A percentile compares a stretch with the other conserved stretches of the same genome.
Evolutionary conservation across 352 stramenopile genomes (phyloP).

Genomic region (Pythium diclinum): DNA sequence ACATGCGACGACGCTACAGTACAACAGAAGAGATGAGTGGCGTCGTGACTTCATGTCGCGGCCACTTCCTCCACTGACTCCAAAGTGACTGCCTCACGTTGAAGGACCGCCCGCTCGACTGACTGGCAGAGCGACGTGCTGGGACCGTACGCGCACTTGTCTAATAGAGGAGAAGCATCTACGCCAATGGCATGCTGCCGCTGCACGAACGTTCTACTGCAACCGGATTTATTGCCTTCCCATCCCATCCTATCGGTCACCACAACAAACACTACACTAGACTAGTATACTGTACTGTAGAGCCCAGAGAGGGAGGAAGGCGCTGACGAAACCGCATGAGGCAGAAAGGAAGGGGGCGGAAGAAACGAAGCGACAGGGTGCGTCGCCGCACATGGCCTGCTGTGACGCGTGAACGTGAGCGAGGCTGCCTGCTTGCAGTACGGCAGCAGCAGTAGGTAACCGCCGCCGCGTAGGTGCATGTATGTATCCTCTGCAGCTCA

Average conservation of each 20-base stretch:
- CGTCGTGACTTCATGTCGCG: background rate
- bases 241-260: background rate
- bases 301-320: background rate
- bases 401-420: background rate
- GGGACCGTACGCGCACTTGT: background rate
- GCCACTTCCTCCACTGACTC: background rate
- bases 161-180: background rate
- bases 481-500: background rate
- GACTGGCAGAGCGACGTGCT: background rate
- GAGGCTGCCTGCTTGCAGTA: background rate
- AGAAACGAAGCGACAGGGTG: background rate
- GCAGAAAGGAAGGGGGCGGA: slow-evolving; percentile 1
- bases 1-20: background rate
- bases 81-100: background rate
- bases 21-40: background rate
- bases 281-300: background rate
- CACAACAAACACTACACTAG: background rate
- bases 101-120: background rate
- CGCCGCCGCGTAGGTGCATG: background rate
- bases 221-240: background rate
- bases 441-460: background rate
- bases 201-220: slow-evolving; percentile 2
- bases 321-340: background rate
- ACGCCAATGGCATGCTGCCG: background rate
- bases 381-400: no score